Evolutionary conservation across 2,329 filamentous ascomycete species (phyloP).

Genomic region (Colletotrichum sp.): DNA sequence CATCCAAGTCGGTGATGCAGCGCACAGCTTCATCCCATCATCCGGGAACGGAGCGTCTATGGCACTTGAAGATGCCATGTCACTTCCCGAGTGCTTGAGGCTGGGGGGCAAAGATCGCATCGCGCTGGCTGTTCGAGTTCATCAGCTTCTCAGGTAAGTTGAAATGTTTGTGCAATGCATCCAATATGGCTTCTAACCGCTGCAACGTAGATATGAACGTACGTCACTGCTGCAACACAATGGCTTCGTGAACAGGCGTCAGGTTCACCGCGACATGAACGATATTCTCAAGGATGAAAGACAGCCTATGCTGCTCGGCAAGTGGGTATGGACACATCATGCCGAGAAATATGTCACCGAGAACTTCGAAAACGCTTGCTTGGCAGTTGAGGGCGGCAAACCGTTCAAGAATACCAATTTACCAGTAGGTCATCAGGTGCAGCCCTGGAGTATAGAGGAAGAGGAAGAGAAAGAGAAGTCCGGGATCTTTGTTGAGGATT

Average conservation of each 20-base stretch:
- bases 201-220: background rate
- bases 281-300: background rate
- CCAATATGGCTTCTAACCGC: too few species aligned
- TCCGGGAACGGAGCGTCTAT: slow-evolving; percentile 23
- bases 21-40: slow-evolving; percentile 24
- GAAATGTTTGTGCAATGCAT: background rate
- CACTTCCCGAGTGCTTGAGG: slow-evolving; percentile 9
- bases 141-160: background rate
- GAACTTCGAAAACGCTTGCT: background rate
- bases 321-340: background rate
- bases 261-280: background rate
- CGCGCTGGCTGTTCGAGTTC: background rate
- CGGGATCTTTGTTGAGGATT: background rate
- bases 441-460: background rate
- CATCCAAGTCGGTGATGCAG: slow-evolving; percentile 24
- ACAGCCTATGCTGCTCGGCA: background rate
- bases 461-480: background rate
- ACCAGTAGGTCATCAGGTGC: background rate
- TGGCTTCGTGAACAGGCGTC: background rate
- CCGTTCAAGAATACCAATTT: background rate
- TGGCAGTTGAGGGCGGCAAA: background rate
- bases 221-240: background rate
- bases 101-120: background rate
- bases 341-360: background rate
- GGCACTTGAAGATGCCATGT: slow-evolving; percentile 24